These are phyloP conservation scores for Arxiozyma slooffiae DNA, from an alignment of 1,139 yeast species.

Conservation along the genomic window DNA sequence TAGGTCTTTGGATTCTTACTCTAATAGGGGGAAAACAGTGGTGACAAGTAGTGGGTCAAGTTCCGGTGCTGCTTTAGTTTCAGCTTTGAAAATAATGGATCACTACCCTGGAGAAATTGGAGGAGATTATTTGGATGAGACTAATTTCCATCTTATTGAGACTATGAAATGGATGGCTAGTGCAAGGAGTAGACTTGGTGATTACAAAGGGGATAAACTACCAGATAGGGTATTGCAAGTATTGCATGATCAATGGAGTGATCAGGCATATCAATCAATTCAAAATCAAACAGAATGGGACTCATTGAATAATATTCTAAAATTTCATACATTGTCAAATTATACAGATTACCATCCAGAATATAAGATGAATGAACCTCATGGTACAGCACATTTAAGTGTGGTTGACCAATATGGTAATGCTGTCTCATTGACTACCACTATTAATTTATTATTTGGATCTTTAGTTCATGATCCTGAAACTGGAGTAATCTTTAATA, in stretches of 20 bases:
- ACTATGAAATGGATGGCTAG: slow-evolving; percentile 91
- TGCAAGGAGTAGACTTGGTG: slow-evolving; percentile 77
- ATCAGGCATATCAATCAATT: too few relatives aligned
- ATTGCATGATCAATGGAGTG: slow-evolving; percentile 46
- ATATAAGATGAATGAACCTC: slow-evolving; percentile 63
- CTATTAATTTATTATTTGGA: slow-evolving; percentile 81
- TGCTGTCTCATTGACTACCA: slow-evolving; percentile 81
- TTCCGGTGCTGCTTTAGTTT: too few relatives aligned
- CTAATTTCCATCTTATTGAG: slow-evolving; percentile 67
- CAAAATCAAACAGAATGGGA: slow-evolving; percentile 15
- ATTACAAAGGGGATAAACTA: slow-evolving; percentile 30
- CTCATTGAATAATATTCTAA: background rate
- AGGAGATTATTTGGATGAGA: slow-evolving; percentile 38
- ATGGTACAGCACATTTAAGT: slow-evolving; percentile 84
- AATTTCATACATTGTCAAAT: slow-evolving; percentile 40
- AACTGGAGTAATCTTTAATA: slow-evolving; percentile 78
- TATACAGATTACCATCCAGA: slow-evolving; percentile 75
- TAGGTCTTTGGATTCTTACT: slow-evolving; percentile 17
- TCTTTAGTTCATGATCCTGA: slow-evolving; percentile 66
- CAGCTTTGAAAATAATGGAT: slow-evolving; percentile 51
- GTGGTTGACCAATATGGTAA: slow-evolving; percentile 58
- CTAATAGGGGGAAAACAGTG: slow-evolving; percentile 42
- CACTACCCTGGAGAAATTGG: slow-evolving; percentile 35
- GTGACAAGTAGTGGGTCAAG: slow-evolving; percentile 70
- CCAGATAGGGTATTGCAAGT: slow-evolving; percentile 32